Base-by-base conservation (phyloP, 306 rosid species). In the Acacia acuminata region DNA sequence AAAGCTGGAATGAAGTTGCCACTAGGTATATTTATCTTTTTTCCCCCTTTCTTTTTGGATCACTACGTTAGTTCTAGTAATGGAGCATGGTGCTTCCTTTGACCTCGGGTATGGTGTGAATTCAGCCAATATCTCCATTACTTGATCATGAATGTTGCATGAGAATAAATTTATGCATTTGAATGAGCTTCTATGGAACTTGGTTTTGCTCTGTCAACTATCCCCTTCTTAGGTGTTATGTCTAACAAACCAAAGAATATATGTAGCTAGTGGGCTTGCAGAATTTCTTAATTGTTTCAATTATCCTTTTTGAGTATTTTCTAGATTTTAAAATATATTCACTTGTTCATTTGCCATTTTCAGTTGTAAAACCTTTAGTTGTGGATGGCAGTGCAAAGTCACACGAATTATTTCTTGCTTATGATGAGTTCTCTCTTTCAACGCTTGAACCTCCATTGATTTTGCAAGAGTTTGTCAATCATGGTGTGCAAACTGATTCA, bases 1-100 rank as follows among this genome's bases (percentile, higher is more conserved):
- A 84, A 84, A 79, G 86, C 88, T 79, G 90, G 88, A 73, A 65
- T 88, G 85, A 86, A 86, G 78, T 74, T 88, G 58, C 91, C 91
- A 40, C 75, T 88, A 66, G 91, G 91, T 88, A 61, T 68, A 69
- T 50, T 64, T 43, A 50, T 60, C 6, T 48, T 68, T 53, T 12
- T 71, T 56, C 34, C 4, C 2, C 75, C 56, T 76, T 40, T 36
- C 4, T 78, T 76, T 79, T 48, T 50, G 43, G 71, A 30, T 70
- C 60, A 12, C 32, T 50, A 34, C 11, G 24, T 48, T 74, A 14
- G 77, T 38, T 53, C 32, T 17, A 53, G 58, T 12, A 22, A 24
- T 80, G 34, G 48, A 27, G 20, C 10, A 24, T 4, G 53, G 53
- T 15, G 42, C 19, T 61, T 63, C 27, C 40, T 77, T 76, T 61